Evolutionary conservation across 306 rosid species (phyloP).

Genomic region (Cajanus cajan): DNA sequence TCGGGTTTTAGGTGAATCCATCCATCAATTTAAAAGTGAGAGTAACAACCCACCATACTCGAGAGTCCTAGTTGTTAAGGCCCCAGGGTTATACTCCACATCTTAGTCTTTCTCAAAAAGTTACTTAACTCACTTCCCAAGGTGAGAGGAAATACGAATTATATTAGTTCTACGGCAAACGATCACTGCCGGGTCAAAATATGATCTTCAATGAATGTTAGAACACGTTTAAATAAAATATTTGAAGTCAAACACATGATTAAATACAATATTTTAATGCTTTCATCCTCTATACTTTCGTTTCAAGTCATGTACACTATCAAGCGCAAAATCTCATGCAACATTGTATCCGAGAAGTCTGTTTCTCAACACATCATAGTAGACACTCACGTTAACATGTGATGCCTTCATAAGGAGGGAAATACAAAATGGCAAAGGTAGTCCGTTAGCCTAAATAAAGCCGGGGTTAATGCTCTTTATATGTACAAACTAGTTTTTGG

Average conservation of each 20-base stretch:
- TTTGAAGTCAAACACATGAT: neutral
- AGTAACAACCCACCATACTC: conserved; percentile 17
- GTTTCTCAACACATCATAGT: neutral
- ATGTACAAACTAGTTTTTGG: neutral
- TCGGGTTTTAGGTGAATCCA: conserved; percentile 26
- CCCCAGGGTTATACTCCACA: neutral
- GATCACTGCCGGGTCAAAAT: neutral
- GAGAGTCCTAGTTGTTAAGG: neutral
- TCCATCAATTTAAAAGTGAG: conserved; percentile 25
- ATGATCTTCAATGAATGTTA: neutral
- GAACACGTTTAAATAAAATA: neutral
- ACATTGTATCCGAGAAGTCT: neutral
- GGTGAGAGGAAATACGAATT: conserved; percentile 4
- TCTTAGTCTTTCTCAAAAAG: neutral
- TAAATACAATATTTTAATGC: neutral
- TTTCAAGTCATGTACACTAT: neutral
- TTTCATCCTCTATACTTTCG: neutral
- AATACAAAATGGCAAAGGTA: neutral
- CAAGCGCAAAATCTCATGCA: neutral
- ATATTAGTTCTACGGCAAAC: neutral
- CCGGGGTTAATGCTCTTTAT: neutral
- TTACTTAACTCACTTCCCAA: conserved; percentile 9
- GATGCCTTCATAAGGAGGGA: neutral
- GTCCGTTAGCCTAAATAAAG: neutral
- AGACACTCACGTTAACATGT: neutral